These are phyloP conservation scores for Xylaria sp. DNA, from an alignment of 495 filamentous ascomycete species.

Conservation along the genomic window DNA sequence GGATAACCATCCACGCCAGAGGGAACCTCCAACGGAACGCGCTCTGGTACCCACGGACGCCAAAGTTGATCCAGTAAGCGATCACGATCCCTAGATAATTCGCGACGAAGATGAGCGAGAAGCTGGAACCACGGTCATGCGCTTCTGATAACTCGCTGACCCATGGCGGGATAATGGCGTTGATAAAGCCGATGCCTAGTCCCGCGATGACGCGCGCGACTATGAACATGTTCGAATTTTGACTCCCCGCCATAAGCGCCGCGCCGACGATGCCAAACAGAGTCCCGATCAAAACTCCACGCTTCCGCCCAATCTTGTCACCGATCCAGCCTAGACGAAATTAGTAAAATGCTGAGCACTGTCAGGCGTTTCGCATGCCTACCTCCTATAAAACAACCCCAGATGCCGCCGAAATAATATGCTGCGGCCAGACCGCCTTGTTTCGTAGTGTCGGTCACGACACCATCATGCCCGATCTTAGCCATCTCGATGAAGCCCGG, in stretches of 20 bases:
- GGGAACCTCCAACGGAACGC: constrained; percentile 63
- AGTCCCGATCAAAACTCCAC: constrained; percentile 59
- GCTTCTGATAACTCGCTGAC: constrained; percentile 58
- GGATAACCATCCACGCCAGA: constrained; percentile 62
- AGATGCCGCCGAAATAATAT: constrained; percentile 63
- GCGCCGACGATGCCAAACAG: constrained; percentile 62
- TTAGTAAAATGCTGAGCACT: constrained; percentile 24
- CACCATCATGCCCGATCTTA: constrained; percentile 36
- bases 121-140: constrained; percentile 53
- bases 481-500: constrained; percentile 53
- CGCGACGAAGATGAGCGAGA: constrained; percentile 62
- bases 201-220: constrained; percentile 63
- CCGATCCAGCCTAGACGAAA: constrained; percentile 55
- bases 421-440: constrained; percentile 59
- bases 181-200: constrained; percentile 58
- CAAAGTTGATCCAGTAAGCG: constrained; percentile 69
- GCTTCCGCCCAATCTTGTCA: constrained; percentile 62
- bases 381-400: constrained; percentile 53
- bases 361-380: not conserved
- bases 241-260: constrained; percentile 58
- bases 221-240: constrained; percentile 61
- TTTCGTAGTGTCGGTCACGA: constrained; percentile 36
- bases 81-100: constrained; percentile 66
- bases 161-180: constrained; percentile 44
- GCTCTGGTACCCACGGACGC: constrained; percentile 58